Evolutionary conservation across 441 rosid genomes (phyloP).

Genomic region (Omphalea diandra): DNA sequence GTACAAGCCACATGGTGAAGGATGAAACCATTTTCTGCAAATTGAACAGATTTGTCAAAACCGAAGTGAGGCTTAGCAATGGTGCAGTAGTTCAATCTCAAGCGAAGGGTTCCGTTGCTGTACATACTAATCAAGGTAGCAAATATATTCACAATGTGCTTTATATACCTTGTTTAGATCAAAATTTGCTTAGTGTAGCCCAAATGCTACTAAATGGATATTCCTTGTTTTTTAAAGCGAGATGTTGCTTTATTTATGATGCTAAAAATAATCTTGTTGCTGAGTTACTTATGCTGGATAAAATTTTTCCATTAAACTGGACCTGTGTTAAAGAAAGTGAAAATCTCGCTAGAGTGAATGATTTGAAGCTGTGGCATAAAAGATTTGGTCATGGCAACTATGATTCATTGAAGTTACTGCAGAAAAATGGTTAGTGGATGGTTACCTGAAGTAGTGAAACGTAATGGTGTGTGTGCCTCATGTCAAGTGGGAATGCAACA

Average conservation of each 20-base stretch:
- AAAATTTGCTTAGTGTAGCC: neutral
- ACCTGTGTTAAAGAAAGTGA: neutral
- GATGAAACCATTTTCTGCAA: neutral
- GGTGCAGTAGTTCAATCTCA: neutral
- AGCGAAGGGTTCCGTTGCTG: neutral
- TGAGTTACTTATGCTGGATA: neutral
- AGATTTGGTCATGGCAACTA: neutral
- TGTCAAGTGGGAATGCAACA: neutral
- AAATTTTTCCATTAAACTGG: neutral
- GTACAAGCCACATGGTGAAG: neutral
- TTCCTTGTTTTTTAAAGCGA: no score
- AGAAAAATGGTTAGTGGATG: neutral
- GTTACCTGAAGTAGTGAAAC: neutral
- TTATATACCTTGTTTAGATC: neutral
- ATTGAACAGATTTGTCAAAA: no score
- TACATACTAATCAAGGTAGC: neutral
- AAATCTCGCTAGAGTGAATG: neutral
- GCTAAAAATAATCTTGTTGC: neutral
- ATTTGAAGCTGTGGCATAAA: neutral
- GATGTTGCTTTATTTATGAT: neutral
- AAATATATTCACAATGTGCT: neutral
- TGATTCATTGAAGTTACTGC: neutral
- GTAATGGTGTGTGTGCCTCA: neutral
- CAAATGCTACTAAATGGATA: neutral
- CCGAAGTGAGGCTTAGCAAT: neutral